Base-by-base conservation (phyloP, 2,329 filamentous ascomycete genomes). In the Bretziella fagacearum region DNA sequence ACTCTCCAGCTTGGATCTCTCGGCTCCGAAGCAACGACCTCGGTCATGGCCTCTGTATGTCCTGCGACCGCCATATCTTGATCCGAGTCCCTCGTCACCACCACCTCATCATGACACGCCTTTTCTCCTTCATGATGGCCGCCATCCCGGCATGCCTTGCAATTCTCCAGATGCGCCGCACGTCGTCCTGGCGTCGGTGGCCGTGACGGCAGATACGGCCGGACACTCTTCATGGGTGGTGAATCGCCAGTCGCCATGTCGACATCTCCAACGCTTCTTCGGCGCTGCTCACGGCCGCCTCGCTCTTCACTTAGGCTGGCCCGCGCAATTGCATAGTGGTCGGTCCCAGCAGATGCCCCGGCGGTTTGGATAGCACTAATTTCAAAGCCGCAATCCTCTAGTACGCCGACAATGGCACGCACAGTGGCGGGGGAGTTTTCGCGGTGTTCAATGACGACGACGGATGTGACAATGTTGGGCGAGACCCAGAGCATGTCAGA, bases 381-480 rank as follows among this genome's bases (percentile, higher is more conserved):
- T 44, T 79, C 73, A 56, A 78, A 79, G 13, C 74, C 75, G 26
- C 67, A 68, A 46, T 68, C 64, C 48, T 75, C 67, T 17, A 81
- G 66, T 6, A 68, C 64, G 37, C 57, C 57, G 51, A 61, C 60
- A 54, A 71, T 68, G 51, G 53, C 56, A 26, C 66, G 65, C 26
- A 67, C 61, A 26, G 60, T 59, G 11, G 68, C 65, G 11, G 40
- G 13, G 2, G 63, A 57, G 49, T 60, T 60, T 51, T 65, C 55
- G 39, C 55, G 56, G 59, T 80, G 76, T 54, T 68, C 65, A 52
- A 80, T 65, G 26, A 74, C 77, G 54, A 84, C 74, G 51, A 75
- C 75, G 42, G 81, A 81, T 32, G 78, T 79, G 55, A 84, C 71
- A 51, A 84, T 73, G 53, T 81, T 84, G 51, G 79, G 73, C 52